phyloP scores from a whole-genome alignment of 2,329 filamentous ascomycete genomes.

The Fusarium compactum region DNA sequence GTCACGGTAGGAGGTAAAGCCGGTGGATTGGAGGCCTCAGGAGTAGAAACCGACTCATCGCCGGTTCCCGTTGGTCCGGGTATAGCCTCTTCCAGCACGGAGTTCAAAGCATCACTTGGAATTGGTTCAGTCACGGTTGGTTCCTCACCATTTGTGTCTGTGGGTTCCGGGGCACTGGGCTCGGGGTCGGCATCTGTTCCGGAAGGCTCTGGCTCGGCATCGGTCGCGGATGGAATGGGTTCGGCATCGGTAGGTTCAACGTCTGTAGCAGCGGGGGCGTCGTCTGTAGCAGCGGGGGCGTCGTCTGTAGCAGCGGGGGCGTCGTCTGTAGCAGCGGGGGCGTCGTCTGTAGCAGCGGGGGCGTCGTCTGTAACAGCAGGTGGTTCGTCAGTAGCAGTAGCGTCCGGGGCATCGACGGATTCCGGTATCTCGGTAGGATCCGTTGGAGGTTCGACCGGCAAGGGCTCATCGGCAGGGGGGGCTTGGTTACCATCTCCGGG shows the following conservation, averaged over 20 bases:
- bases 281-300: background rate
- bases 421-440: background rate
- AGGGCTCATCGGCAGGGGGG: background rate
- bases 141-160: constrained; percentile 21
- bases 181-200: background rate
- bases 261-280: background rate
- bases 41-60: background rate
- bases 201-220: background rate
- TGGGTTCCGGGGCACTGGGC: background rate
- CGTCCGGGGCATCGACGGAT: background rate
- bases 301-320: background rate
- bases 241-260: background rate
- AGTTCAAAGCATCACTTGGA: background rate
- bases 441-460: background rate
- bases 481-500: background rate
- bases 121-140: background rate
- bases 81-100: constrained; percentile 6
- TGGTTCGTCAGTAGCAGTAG: background rate
- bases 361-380: background rate
- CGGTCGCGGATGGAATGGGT: background rate
- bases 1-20: background rate
- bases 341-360: background rate
- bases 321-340: background rate
- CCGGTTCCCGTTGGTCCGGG: constrained; percentile 2
- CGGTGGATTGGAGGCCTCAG: constrained; percentile 3